Base-by-base conservation (phyloP, 2,329 filamentous ascomycete genomes). In the Pestalotiopsis sp. region DNA sequence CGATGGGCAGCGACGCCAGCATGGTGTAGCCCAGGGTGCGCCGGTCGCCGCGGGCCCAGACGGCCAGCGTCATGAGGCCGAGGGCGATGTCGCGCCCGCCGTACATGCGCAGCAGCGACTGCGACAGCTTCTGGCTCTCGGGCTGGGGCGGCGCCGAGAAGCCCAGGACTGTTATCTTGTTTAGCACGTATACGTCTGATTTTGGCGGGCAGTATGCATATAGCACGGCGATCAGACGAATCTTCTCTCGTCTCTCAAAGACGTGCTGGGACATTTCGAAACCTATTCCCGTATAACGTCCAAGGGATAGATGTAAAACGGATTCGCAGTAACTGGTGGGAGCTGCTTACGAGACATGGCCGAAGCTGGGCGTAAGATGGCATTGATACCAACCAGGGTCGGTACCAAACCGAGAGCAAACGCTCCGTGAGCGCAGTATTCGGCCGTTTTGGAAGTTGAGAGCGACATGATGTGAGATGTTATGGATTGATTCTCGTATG, bases 21-120 rank as follows among this genome's bases (percentile, higher is more conserved):
- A 65, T 65, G 14, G 20, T 20, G 25, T 23, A 25, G 13, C 62
- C 62, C 9, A 65, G 62, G 2, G 62, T 65, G n/a, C 27, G 27
- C 13, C 41, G 41, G 23, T 65, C 62, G n/a, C 62, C 62, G 17
- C 62, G 38, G n/a, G 38, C n/a, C 62, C 62, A 65, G n/a, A 65
- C 23, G 17, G 13, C 20, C 62, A 65, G 23, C 38, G 23, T 52
- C 41, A 52, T 45, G 38, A 65, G 62, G 38, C 62, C 62, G 0
- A 49, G 20, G 36, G 39, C 38, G 13, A 65, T 25, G 41, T 45
- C 39, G n/a, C 62, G 38, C 14, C 31, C 62, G 38, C 62, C 62
- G 41, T 65, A 52, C 41, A 65, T 65, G n/a, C 27, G 62, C 41
- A 65, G n/a, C 36, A 65, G 41, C 7, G 41, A 65, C 31, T n/a